These are phyloP conservation scores for Oidiodendron maius DNA, from an alignment of 495 filamentous ascomycete genomes.

Conservation along the genomic window DNA sequence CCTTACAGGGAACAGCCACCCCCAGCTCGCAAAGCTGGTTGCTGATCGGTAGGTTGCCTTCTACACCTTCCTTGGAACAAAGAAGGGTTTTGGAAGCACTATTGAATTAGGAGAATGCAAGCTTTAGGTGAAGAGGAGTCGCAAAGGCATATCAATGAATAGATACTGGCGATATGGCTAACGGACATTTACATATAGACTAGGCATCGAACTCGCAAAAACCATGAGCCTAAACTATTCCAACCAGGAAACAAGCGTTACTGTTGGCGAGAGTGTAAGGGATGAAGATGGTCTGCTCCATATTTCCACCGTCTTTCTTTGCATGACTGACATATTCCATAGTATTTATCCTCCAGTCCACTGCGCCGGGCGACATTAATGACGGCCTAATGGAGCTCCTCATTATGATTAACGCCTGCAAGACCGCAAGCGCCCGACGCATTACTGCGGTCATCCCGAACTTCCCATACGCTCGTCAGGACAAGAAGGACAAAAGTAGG, in stretches of 20 bases:
- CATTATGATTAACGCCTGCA: slow-evolving; percentile 99
- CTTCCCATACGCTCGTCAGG: slow-evolving; percentile 97
- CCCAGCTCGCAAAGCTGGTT: slow-evolving; percentile 79
- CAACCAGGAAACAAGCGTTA: slow-evolving; percentile 96
- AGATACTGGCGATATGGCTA: slow-evolving; percentile 1
- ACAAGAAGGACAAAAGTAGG: slow-evolving; percentile 97
- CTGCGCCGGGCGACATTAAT: slow-evolving; percentile 93
- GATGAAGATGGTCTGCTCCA: slow-evolving; percentile 77
- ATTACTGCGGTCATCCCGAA: slow-evolving; percentile 94
- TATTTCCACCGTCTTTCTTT: background rate
- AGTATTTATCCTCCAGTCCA: slow-evolving; percentile 97
- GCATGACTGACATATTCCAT: background rate
- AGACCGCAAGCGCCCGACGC: slow-evolving; percentile 87
- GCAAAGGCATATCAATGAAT: no score
- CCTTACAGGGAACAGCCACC: slow-evolving; percentile 93
- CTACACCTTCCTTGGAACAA: background rate
- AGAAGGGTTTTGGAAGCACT: no score
- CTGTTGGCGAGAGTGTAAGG: slow-evolving; percentile 92
- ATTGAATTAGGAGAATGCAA: background rate
- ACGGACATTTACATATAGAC: slow-evolving; percentile 45
- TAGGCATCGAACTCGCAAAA: slow-evolving; percentile 90
- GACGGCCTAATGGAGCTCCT: slow-evolving; percentile 98
- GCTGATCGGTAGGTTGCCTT: slow-evolving; percentile 81
- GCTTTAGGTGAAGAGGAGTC: no score
- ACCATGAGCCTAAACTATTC: slow-evolving; percentile 94